These are phyloP conservation scores for Elasticomyces elasticus DNA, from an alignment of 495 filamentous ascomycete genomes.

Conservation along the genomic window DNA sequence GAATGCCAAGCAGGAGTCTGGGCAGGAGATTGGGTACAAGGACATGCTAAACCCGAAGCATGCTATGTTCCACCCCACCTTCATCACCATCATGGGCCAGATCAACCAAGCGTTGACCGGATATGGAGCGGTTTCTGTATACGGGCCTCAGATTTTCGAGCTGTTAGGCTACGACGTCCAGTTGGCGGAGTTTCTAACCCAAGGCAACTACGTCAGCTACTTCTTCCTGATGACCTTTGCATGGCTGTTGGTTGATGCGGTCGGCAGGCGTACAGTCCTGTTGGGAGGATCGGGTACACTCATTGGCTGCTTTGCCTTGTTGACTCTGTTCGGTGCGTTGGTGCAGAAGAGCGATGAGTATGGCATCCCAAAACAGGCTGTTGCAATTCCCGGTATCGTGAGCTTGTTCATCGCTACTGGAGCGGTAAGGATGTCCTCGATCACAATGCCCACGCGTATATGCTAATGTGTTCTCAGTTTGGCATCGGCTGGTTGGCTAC, in stretches of 20 bases:
- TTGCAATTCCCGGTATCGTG: constrained; percentile 39
- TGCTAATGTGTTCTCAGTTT: constrained; percentile 26
- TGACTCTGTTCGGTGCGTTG: constrained; percentile 40
- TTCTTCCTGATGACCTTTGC: constrained; percentile 46
- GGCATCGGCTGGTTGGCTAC: constrained; percentile 49
- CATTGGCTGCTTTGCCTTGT: constrained; percentile 36
- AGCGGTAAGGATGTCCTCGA: constrained; percentile 20
- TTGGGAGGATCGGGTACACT: constrained; percentile 39
- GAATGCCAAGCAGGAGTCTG: constrained; percentile 37
- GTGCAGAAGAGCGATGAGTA: constrained; percentile 28
- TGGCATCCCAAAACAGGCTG: constrained; percentile 28
- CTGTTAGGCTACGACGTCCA: constrained; percentile 41
- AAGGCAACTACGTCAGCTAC: constrained; percentile 47
- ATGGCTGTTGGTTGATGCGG: constrained; percentile 42
- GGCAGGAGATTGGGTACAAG: constrained; percentile 35
- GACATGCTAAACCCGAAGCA: constrained; percentile 40
- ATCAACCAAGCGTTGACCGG: constrained; percentile 48
- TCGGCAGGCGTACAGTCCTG: constrained; percentile 45
- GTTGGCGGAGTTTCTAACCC: constrained; percentile 41
- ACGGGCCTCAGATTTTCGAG: constrained; percentile 48
- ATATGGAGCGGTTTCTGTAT: constrained; percentile 48
- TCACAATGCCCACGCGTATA: neutral
- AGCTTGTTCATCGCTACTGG: constrained; percentile 43
- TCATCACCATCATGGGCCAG: constrained; percentile 49
- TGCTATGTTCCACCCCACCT: constrained; percentile 43